These are phyloP conservation scores for Elongisporangium anandrum DNA, from an alignment of 352 stramenopile species.

Conservation along the genomic window DNA sequence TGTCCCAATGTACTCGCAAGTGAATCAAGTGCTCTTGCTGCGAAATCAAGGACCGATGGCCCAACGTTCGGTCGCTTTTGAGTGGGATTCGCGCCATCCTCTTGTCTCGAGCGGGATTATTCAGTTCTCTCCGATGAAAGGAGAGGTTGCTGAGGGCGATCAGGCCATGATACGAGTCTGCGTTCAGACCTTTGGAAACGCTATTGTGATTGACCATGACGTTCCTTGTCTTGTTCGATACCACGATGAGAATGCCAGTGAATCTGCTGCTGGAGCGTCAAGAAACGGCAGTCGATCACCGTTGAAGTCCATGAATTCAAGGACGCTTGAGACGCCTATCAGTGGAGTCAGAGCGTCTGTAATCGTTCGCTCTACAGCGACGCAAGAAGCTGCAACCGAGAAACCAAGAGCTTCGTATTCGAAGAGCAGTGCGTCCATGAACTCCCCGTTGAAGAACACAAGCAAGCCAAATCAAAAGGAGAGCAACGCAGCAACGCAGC, in stretches of 20 bases:
- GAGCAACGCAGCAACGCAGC: neutral
- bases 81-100: constrained; percentile 56
- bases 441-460: constrained; percentile 1
- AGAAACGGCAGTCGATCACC: constrained; percentile 1
- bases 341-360: constrained; percentile 26
- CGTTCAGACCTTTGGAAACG: constrained; percentile 29
- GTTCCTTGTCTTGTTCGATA: constrained; percentile 51
- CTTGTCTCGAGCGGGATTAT: constrained; percentile 45
- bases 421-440: constrained; percentile 3
- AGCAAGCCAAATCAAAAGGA: neutral
- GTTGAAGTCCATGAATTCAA: neutral
- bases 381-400: constrained; percentile 43
- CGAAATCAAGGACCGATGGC: constrained; percentile 23
- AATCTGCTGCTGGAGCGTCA: neutral
- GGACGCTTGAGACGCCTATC: neutral
- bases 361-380: constrained; percentile 54
- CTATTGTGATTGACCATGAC: constrained; percentile 64
- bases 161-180: constrained; percentile 50
- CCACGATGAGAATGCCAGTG: neutral
- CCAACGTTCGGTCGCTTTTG: constrained; percentile 28
- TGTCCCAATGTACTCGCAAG: constrained; percentile 44
- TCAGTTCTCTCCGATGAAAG: constrained; percentile 40
- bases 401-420: constrained; percentile 8
- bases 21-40: constrained; percentile 44
- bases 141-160: constrained; percentile 41